Base-by-base conservation (phyloP, 2,329 filamentous ascomycete species). In the Colletotrichum paranaense region DNA sequence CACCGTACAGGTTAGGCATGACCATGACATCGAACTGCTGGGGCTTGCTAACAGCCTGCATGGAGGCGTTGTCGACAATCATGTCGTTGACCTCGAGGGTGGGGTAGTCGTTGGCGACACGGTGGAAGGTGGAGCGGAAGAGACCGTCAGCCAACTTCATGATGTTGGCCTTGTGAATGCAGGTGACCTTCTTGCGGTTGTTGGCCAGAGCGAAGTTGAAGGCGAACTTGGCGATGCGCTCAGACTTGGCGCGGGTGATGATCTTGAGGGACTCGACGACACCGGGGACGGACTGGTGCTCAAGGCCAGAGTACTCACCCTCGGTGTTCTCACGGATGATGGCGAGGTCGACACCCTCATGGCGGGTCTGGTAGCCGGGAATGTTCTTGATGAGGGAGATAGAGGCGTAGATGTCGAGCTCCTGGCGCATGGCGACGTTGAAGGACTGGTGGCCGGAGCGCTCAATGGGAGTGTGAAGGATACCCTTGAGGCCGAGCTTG, bases 131-230 rank as follows among this genome's bases (percentile, higher is more conserved):
- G 88, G 92, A 96, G 84, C 97, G 94, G 94, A 99, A 99, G 71
- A 99, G 94, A 86, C 97, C 97, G 80, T 99, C 97, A 84, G 95
- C 96, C 73, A 99, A 91, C 91, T 99, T 99, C 97, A 99, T 99
- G 89, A 99, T 99, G 91, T 99, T 99, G 87, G 97, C 97, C 91
- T 99, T 99, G 93, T 99, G 97, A 83, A 99, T 98, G 89, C 96
- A 98, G 78, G 97, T 98, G 72, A 99, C 95, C 93, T 98, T 98
- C 90, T 97, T 96, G 84, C 97, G 92, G 91, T 97, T 96, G 91
- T 99, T 99, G 86, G 97, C 97, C 72, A 98, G 93, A 73, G 97
- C 97, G 82, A 99, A 99, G 83, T 94, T 93, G 85, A 98, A 98
- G 77, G 97, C 97, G 83, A 99, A 99, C 88, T 98, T 98, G 87